Conservation (phyloP, 441 rosid species). For the Populus hybrid region DNA sequence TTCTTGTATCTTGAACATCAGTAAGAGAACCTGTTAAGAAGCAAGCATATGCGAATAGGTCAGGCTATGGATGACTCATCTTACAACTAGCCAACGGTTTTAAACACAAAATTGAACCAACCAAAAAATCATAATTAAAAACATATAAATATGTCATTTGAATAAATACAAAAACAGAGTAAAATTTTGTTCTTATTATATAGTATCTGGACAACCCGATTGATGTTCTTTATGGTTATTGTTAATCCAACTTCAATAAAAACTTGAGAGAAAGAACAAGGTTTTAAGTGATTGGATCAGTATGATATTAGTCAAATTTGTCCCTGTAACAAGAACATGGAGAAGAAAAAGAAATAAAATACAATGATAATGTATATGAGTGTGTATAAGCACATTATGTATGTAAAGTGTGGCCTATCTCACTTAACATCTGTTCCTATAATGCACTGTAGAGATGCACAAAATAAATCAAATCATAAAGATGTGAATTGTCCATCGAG, state of each 20-base stretch:
- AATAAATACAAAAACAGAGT: background rate
- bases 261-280: background rate
- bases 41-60: slow-evolving; percentile 17
- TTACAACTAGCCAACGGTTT: slow-evolving; percentile 1
- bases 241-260: background rate
- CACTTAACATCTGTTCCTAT: background rate
- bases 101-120: background rate
- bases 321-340: background rate
- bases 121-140: background rate
- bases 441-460: background rate
- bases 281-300: background rate
- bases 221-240: background rate
- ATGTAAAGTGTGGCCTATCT: background rate
- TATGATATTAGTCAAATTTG: background rate
- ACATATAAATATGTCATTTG: background rate
- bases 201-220: background rate
- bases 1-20: slow-evolving; percentile 35
- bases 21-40: slow-evolving; percentile 46
- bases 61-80: slow-evolving; percentile 7
- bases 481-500: background rate
- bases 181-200: background rate
- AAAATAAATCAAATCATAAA: slow-evolving; percentile 1
- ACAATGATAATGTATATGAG: background rate
- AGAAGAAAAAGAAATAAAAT: background rate
- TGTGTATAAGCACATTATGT: background rate